Percentiles rank a stretch among this genome's conserved stretches.
Conservation (phyloP, 805 yeast species). For the Lachancea sp. region DNA sequence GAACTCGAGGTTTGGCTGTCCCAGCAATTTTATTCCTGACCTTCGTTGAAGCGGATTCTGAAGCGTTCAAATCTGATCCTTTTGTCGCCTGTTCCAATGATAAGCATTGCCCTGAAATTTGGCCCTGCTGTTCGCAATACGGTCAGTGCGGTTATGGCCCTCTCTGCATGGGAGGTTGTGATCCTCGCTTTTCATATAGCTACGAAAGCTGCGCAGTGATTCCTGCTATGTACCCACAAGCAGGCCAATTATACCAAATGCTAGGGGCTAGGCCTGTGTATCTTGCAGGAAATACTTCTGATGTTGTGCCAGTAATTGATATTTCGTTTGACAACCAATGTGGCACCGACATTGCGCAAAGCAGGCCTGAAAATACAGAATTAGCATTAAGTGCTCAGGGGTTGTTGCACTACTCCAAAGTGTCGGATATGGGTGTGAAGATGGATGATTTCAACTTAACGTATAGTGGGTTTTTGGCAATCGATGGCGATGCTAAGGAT, state of each 20-base stretch:
- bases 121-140: constrained; percentile 85
- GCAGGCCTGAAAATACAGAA: neutral
- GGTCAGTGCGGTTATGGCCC: constrained; percentile 79
- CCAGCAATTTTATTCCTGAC: neutral
- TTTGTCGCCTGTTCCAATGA: constrained; percentile 21
- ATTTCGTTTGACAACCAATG: neutral
- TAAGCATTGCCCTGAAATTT: constrained; percentile 56
- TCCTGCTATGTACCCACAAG: constrained; percentile 52
- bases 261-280: neutral
- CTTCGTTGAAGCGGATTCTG: constrained; percentile 4
- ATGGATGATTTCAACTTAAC: constrained; percentile 56
- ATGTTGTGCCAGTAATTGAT: neutral
- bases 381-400: constrained; percentile 17
- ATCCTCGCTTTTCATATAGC: constrained; percentile 63
- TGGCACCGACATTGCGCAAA: neutral
- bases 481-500: constrained; percentile 39
- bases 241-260: neutral
- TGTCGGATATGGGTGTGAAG: constrained; percentile 54
- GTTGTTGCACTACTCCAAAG: constrained; percentile 24
- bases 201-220: constrained; percentile 71
- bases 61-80: constrained; percentile 22
- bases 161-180: constrained; percentile 80
- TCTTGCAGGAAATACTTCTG: neutral
- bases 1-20: neutral
- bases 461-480: constrained; percentile 48